A percentile compares a stretch with the other conserved stretches of the same genome.
Evolutionary conservation across 139 green algal genomes (phyloP).

Genomic region (Coccomyxa sp.): DNA sequence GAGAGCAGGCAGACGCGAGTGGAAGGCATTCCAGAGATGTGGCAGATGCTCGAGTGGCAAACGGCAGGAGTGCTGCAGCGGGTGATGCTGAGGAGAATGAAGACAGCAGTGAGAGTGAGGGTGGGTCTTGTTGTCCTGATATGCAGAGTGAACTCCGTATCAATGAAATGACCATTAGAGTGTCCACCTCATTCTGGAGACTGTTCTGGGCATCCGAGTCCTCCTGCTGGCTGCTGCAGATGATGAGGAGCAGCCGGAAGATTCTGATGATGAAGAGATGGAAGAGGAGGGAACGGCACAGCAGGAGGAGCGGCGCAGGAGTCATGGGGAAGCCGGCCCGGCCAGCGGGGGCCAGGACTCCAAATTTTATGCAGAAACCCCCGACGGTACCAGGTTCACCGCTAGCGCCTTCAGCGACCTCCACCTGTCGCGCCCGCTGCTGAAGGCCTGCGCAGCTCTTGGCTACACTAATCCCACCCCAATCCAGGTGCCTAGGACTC

Average conservation of each 20-base stretch:
- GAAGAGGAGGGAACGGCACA: background rate
- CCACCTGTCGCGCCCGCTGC: conserved; percentile 82
- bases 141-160: conserved; percentile 4
- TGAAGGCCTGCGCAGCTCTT: conserved; percentile 77
- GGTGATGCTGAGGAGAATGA: conserved; percentile 8
- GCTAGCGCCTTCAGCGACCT: conserved; percentile 80
- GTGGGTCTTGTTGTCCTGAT: background rate
- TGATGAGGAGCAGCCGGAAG: background rate
- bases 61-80: background rate
- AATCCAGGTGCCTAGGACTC: conserved; percentile 70
- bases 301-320: background rate
- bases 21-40: conserved; percentile 8
- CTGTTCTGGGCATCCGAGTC: background rate
- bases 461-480: conserved; percentile 89
- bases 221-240: background rate
- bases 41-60: conserved; percentile 3
- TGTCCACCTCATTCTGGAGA: background rate
- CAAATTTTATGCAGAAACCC: conserved; percentile 54
- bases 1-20: background rate
- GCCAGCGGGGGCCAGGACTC: too few species aligned
- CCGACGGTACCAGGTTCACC: conserved; percentile 59
- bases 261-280: background rate
- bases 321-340: background rate
- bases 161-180: background rate
- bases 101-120: conserved; percentile 10